phyloP scores from a whole-genome alignment of 1,284 basidiomycete genomes.

The Schizophyllum commune region DNA sequence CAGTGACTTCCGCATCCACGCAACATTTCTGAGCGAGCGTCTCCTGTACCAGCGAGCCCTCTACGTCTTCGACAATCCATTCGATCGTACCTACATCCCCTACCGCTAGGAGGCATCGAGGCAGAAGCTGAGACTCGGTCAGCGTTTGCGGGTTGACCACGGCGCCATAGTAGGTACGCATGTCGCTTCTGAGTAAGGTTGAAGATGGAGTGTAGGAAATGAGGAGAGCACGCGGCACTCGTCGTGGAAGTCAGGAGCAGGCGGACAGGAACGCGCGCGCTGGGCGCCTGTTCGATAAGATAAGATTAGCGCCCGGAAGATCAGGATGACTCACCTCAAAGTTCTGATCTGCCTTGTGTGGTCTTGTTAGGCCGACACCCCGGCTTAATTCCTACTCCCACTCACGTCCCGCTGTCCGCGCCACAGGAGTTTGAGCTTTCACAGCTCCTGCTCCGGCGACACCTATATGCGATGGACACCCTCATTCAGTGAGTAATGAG shows the following conservation, averaged over 20 bases:
- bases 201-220: not conserved
- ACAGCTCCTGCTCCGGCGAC: no score
- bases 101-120: slow-evolving; percentile 42
- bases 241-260: not conserved
- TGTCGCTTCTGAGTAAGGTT: not conserved
- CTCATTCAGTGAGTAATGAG: no score
- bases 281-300: not conserved
- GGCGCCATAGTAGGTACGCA: slow-evolving; percentile 6
- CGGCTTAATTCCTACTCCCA: not conserved
- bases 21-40: slow-evolving; percentile 26
- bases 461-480: no score
- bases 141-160: slow-evolving; percentile 41
- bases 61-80: slow-evolving; percentile 46
- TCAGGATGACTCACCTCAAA: not conserved
- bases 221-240: not conserved
- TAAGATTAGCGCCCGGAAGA: not conserved
- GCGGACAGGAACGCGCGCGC: not conserved
- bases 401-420: not conserved
- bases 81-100: slow-evolving; percentile 38
- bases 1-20: slow-evolving; percentile 20
- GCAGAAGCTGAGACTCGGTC: slow-evolving; percentile 36
- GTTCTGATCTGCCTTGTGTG: not conserved
- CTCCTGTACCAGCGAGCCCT: slow-evolving; percentile 25
- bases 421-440: not conserved
- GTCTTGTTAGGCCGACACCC: not conserved